Evolutionary conservation across 257 asterid genomes (phyloP), one percentile per base, ranked within the genome.

Genomic region (Knoxia roxburghii): DNA sequence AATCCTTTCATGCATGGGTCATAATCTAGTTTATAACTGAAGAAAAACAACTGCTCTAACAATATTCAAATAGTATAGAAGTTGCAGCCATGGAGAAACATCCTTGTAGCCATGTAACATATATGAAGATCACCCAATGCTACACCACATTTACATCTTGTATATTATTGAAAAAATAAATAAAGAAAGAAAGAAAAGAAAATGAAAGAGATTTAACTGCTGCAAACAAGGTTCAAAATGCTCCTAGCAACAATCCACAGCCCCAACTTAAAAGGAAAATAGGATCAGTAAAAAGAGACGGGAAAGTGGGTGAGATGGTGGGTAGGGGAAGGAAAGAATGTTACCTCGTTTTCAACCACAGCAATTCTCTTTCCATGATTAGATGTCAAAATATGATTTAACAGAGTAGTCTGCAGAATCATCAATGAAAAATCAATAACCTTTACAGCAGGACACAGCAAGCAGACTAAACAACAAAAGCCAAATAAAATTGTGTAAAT

Each of bases 281-380:
- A 21, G 24, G 33, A 51, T n/a, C 13, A 26, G 24, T 6, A 21
- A 33, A 30, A 68, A 37, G 9, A 37, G 4, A 37, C 4, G 6
- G 6, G 41, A 9, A 9, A 9, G 41, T 4, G 41, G 41, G 41
- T 4, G 20, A 65, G 6, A n/a, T 4, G 33, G 64, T 10, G 62
- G 60, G 23, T 2, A 60, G 52, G 46, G 50, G 69, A 60, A 24
- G 43, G 24, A 57, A 15, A 46, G 14, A 45, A 18, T 20, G 78
- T 71, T 86, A 93, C 99, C 99, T 93, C 99, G 77, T 93, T 93
- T 78, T 93, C 99, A 46, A 90, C 86, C 46, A 93, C 99, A 57
- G 99, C 97, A 62, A 90, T 90, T 71, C 96, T 79, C 89, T 90
- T 90, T 65, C 95, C 99, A 64, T 93, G 97, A 74, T 90, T 84